phyloP scores from a whole-genome alignment of 1,284 basidiomycete genomes.

The Pseudozyma thailandica region DNA sequence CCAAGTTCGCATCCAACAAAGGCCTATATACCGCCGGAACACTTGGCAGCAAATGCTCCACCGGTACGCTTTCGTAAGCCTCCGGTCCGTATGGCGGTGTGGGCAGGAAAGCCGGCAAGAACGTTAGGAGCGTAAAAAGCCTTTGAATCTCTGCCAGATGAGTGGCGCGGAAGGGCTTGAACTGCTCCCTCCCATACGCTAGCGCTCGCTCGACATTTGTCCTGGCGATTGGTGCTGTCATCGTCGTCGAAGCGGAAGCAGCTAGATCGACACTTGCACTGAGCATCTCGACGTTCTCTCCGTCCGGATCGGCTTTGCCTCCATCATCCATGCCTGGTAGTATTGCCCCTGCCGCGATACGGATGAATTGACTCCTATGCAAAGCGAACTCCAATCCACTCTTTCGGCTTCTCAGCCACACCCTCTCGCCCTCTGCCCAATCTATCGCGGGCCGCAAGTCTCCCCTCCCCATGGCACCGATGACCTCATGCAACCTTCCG shows the following conservation, averaged over 20 bases:
- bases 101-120: slow-evolving; percentile 72
- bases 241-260: background rate
- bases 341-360: slow-evolving; percentile 48
- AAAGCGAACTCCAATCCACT: slow-evolving; percentile 58
- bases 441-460: slow-evolving; percentile 52
- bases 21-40: slow-evolving; percentile 54
- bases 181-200: slow-evolving; percentile 77
- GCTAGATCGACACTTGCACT: slow-evolving; percentile 21
- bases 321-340: slow-evolving; percentile 4
- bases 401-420: slow-evolving; percentile 39
- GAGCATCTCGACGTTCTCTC: slow-evolving; percentile 51
- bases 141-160: slow-evolving; percentile 78
- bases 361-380: slow-evolving; percentile 58
- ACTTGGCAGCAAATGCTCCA: slow-evolving; percentile 35
- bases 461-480: slow-evolving; percentile 34
- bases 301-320: slow-evolving; percentile 43
- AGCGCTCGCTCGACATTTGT: slow-evolving; percentile 72
- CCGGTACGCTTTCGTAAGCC: slow-evolving; percentile 26
- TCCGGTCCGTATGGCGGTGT: slow-evolving; percentile 30
- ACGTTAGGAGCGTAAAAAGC: slow-evolving; percentile 80
- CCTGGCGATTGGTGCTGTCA: slow-evolving; percentile 1
- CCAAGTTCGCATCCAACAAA: slow-evolving; percentile 45
- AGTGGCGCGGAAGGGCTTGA: slow-evolving; percentile 77
- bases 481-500: slow-evolving; percentile 32
- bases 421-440: slow-evolving; percentile 50